Evolutionary conservation across 116 monocot species (phyloP), one percentile per base, ranked within the genome.

Genomic region (Cymodocea nodosa): DNA sequence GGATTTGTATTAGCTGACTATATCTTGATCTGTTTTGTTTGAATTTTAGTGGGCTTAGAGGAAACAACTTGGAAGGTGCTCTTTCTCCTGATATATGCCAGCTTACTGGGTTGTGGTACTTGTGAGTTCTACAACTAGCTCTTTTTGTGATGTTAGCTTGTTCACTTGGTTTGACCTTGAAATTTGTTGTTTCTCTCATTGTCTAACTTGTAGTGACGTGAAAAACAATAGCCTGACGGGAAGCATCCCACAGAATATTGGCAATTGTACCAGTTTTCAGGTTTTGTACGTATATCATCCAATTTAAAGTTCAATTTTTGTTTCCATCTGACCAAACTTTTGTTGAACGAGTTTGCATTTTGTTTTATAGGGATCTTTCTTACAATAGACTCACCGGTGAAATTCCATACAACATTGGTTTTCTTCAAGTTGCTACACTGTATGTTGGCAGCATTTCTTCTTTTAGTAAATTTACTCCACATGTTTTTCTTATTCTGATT

Each of bases 221-320:
- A 90, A 81, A 66, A 97, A 97, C 70, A 97, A 97, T 58, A 97
- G 95, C 64, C 75, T 97, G 82, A 85, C 83, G 2, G 95, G 95
- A 18, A 68, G 39, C 30, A 87, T 95, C 68, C 95, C 95, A 35
- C 56, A 83, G 36, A 95, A 67, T 22, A 90, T 95, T 39, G 95
- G 95, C 49, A 95, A 95, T 61, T 95, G 95, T 68, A 90, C 95
- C 34, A 87, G 90, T 74, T 95, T 90, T 70, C 90, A 95, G 71
- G 95, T 95, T 80, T 83, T 95, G 95, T 95, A 95, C 52, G 90
- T 79, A 80, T 37, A 75, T 70, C 15, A 69, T 15, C 71, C 64
- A 52, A 62, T 44, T 4, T 37, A 20, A 64, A n/a, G 15, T 4
- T 36, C 13, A 19, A 4, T 4, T 23, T 71, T 14, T 68, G 34